These are phyloP conservation scores for Stenogyne calaminthoides DNA, from an alignment of 305 asterid species.

Conservation along the genomic window DNA sequence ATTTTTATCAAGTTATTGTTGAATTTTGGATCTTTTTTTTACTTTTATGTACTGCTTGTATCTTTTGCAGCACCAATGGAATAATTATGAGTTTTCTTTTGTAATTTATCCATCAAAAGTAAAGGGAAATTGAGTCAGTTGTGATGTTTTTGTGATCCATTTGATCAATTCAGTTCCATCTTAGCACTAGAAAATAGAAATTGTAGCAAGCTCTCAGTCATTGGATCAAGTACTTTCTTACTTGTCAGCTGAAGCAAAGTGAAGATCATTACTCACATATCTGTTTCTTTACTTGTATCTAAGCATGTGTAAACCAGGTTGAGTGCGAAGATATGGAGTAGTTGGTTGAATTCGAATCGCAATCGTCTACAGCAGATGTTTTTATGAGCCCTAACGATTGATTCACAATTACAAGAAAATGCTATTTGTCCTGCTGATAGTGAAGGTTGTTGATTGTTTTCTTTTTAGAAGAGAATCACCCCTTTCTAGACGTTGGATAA, in stretches of 20 bases:
- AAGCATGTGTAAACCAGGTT: not conserved
- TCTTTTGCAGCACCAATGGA: not conserved
- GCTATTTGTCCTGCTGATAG: not conserved
- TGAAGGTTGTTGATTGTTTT: not conserved
- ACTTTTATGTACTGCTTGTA: not conserved
- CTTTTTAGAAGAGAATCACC: not conserved
- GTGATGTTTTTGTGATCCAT: constrained; percentile 4
- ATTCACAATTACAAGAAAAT: not conserved
- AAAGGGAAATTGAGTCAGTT: not conserved
- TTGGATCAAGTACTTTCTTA: not conserved
- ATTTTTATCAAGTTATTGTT: not conserved
- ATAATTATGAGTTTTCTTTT: not conserved
- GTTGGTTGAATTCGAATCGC: not conserved
- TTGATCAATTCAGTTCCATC: not conserved
- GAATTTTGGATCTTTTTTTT: constrained; percentile 8
- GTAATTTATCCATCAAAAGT: not conserved
- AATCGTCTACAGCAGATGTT: not conserved
- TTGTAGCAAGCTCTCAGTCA: not conserved
- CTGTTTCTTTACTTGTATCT: constrained; percentile 1
- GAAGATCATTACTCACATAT: not conserved
- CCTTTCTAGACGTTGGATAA: not conserved
- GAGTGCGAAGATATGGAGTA: not conserved
- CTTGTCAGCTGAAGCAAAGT: not conserved
- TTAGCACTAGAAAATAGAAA: not conserved
- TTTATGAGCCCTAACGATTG: not conserved